These are phyloP conservation scores for Tylopilus sp. DNA, from an alignment of 1,284 basidiomycete species.

Conservation along the genomic window DNA sequence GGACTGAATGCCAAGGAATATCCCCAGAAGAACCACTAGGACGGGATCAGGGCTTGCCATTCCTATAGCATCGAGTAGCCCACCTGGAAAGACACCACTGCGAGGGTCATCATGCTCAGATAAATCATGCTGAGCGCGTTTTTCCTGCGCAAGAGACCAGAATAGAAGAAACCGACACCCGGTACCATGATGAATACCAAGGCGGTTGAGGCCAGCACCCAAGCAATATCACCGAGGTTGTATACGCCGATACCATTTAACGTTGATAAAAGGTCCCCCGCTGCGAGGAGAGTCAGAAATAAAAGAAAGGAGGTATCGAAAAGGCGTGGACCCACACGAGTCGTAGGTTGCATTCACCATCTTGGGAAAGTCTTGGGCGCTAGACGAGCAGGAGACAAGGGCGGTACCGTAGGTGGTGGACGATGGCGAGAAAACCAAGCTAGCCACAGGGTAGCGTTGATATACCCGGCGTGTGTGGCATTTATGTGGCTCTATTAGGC, in stretches of 20 bases:
- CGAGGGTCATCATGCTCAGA: constrained; percentile 72
- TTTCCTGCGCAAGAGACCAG: constrained; percentile 78
- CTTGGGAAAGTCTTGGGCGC: constrained; percentile 5
- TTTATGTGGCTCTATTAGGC: constrained; percentile 10
- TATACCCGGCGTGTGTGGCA: constrained; percentile 28
- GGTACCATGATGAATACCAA: constrained; percentile 92
- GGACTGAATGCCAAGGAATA: constrained; percentile 69
- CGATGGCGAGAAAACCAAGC: not conserved
- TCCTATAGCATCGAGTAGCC: constrained; percentile 7
- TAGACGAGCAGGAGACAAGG: not conserved
- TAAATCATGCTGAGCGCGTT: constrained; percentile 93
- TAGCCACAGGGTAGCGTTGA: constrained; percentile 5
- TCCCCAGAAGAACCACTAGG: constrained; percentile 70
- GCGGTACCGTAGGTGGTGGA: constrained; percentile 1
- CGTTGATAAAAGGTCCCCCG: constrained; percentile 38
- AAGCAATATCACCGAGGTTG: constrained; percentile 78
- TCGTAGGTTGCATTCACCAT: constrained; percentile 40
- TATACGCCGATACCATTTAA: constrained; percentile 46
- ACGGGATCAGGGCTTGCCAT: constrained; percentile 1
- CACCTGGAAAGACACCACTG: constrained; percentile 72
- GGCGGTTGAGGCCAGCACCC: constrained; percentile 65
- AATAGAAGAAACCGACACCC: constrained; percentile 87
- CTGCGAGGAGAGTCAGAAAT: constrained; percentile 25
- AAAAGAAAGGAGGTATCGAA: no score
- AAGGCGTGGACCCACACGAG: constrained; percentile 25